Conservation (phyloP, 2,329 filamentous ascomycete species). For the Juglanconis oblonga region DNA sequence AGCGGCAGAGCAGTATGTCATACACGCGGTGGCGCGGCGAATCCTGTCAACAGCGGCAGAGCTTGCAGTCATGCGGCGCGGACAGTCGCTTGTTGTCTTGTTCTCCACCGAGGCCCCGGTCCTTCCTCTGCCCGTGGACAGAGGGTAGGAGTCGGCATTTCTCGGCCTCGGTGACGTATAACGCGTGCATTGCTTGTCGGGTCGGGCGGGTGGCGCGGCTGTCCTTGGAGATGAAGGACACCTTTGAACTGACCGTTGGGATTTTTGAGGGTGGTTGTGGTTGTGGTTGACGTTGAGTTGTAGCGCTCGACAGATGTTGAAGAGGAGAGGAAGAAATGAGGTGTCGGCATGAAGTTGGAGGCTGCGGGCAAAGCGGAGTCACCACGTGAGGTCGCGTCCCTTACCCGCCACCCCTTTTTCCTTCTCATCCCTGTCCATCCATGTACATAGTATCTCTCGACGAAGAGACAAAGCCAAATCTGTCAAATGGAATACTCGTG, state of each 20-base stretch:
- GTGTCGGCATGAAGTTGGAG: not conserved
- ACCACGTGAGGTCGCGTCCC: conserved; percentile 5
- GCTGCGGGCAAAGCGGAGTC: not conserved
- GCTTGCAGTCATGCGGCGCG: conserved; percentile 15
- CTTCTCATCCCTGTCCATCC: not conserved
- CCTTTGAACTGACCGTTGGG: conserved; percentile 19
- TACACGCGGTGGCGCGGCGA: not conserved
- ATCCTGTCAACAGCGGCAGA: conserved; percentile 7
- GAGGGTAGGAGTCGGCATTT: conserved; percentile 11
- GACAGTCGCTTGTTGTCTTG: not conserved
- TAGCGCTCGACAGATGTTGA: not conserved
- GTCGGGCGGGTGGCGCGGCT: conserved; percentile 16
- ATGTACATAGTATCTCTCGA: not conserved
- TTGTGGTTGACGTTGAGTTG: not conserved
- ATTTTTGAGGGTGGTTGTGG: not conserved
- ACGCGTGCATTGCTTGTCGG: conserved; percentile 12
- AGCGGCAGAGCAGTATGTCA: conserved; percentile 6
- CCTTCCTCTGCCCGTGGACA: conserved; percentile 13
- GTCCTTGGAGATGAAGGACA: conserved; percentile 16
- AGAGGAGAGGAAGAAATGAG: not conserved
- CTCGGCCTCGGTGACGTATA: conserved; percentile 10
- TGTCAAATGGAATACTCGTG: too few species aligned
- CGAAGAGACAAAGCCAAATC: too few species aligned
- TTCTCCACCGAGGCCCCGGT: conserved; percentile 16
- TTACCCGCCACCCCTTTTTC: not conserved